Evolutionary conservation across 139 green algal genomes (phyloP).

Genomic region (Coccomyxa sp.): DNA sequence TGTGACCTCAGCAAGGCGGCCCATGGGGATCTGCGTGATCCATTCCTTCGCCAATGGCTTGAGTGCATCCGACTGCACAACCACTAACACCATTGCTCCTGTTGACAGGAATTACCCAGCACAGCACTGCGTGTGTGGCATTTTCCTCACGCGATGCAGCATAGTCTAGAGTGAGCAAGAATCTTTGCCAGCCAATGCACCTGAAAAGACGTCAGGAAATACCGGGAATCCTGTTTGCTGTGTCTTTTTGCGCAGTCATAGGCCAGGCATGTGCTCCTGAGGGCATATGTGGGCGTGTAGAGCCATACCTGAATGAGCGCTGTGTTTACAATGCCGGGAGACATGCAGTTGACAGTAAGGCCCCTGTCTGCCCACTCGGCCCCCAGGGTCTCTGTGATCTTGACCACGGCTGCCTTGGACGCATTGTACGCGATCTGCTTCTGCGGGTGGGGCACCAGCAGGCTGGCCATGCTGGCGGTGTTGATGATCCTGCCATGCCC

Average conservation of each 20-base stretch:
- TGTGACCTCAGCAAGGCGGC: conserved; percentile 30
- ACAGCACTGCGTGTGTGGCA: too few species aligned
- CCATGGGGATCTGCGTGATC: conserved; percentile 34
- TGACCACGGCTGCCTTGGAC: conserved; percentile 45
- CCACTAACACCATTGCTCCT: too few species aligned
- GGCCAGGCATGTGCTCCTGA: too few species aligned
- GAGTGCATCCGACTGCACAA: conserved; percentile 31
- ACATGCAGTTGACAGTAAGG: conserved; percentile 47
- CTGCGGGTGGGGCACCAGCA: conserved; percentile 51
- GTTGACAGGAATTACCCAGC: too few species aligned
- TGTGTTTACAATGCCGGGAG: conserved; percentile 49
- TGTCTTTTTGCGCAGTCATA: too few species aligned
- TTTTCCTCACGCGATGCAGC: too few species aligned
- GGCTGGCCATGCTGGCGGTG: conserved; percentile 44
- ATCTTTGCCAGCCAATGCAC: too few species aligned
- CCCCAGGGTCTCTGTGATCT: conserved; percentile 40
- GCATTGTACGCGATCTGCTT: conserved; percentile 53
- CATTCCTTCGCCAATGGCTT: conserved; percentile 34
- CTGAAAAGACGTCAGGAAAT: too few species aligned
- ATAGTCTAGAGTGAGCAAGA: too few species aligned
- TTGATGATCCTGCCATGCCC: conserved; percentile 46
- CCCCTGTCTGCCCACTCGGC: conserved; percentile 42
- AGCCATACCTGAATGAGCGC: conserved; percentile 35
- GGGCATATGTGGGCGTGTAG: too few species aligned
- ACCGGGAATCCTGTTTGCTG: too few species aligned